Evolutionary conservation across 2,329 filamentous ascomycete genomes (phyloP), one percentile per base, ranked within the genome.

Genomic region (Aureobasidium sp.): DNA sequence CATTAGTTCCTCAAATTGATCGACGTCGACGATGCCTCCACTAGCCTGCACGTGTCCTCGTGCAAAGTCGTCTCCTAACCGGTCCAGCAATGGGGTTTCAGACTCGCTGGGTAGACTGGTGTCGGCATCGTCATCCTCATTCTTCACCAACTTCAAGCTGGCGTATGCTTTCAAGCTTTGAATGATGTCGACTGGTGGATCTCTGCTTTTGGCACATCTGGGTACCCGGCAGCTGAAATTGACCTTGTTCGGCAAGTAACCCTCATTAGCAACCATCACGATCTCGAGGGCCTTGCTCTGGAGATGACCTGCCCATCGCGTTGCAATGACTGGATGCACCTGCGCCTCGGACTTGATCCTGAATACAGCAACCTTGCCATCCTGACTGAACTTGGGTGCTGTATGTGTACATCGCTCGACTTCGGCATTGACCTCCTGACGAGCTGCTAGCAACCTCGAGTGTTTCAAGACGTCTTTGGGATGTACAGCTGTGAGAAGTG

Each of bases 211-310:
- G 1, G 84, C 84, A 61, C 78, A 80, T 49, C 79, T 75, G 0
- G 85, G 78, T 7, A 88, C 73, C 1, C 85, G 79, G 64, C 85
- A 88, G 1, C 82, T 85, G 71, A 88, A 88, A 66, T 87, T 85
- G 25, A 88, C 84, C 69, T 81, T 79, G 1, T 76, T 83, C 0
- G 81, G 78, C 0, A 85, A 68, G 64, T 88, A 88, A 0, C 84
- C 84, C 60, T 84, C 81, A 60, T 89, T 88, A 0, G 85, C 86
- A 4, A 84, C 84, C 65, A 88, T 75, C 8, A 89, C 76, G 1
- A 87, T 81, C 66, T 87, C 81, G 1, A 88, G 74, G 58, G 79
- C 80, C 50, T 79, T 75, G 1, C 81, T 84, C 49, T 78, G 78
- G 3, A 88, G 73, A 64, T 82, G 77, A 0, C 82, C 81, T 0